Base-by-base conservation (phyloP, 2,329 filamentous ascomycete species). In the Colletotrichum theobromicola region DNA sequence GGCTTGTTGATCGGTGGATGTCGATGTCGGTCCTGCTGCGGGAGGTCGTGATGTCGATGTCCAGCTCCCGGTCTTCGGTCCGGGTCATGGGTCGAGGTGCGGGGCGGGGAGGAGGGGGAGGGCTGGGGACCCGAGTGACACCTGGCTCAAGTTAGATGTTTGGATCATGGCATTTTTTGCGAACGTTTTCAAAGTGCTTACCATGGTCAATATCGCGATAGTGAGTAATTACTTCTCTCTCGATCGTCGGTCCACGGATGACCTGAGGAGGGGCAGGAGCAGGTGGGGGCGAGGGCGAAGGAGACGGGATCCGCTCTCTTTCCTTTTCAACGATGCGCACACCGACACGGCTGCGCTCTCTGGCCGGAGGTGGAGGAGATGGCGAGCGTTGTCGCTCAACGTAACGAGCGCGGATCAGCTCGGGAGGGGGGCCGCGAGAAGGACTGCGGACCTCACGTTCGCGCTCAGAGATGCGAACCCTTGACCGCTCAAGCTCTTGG, bases 151-250 rank as follows among this genome's bases (percentile, higher is more conserved):
- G 61, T 72, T 32, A 74, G 67, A 34, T 60, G n/a, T 57, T 35
- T 32, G 55, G 32, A n/a, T 24, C 42, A 57, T 32, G 26, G 21
- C 21, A 30, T 18, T n/a, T 58, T 57, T 24, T 12, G 21, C 58
- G 28, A 37, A 83, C 21, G 10, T 46, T 46, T 6, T 1, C 10
- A 4, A 4, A n/a, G 10, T 46, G 10, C 91, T 81, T 87, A 95
- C 94, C 95, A 84, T 98, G 95, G 80, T 98, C 94, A 78, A 97
- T 93, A 80, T 96, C 94, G 72, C 93, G 90, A 82, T 97, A 96
- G 84, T 97, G 94, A 0, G 95, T 97, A 77, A 97, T 96, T 73
- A 98, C 92, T 81, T 98, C 94, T 80, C 96, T 92, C 83, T 96
- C 94, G 78, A 98, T 95, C 1, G 93, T 94, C 37, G 95, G 95